Evolutionary conservation across 768 basidiomycete genomes (phyloP).

Genomic region (Hortiboletus flavorubellus): DNA sequence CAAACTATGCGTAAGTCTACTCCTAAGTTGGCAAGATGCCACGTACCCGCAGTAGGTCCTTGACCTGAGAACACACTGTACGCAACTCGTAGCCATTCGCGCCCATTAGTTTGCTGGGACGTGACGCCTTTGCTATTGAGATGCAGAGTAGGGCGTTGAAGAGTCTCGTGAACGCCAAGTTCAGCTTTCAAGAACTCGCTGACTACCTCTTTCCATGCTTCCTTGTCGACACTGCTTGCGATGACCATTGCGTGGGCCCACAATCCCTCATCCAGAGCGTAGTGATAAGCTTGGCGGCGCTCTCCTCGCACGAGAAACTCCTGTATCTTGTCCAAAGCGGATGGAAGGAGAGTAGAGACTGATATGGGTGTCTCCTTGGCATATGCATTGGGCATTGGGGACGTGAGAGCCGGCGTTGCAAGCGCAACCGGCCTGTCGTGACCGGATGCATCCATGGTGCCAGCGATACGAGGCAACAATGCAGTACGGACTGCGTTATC

Average conservation of each 20-base stretch:
- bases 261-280: conserved; percentile 81
- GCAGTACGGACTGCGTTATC: conserved; percentile 75
- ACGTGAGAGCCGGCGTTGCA: conserved; percentile 31
- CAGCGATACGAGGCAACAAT: conserved; percentile 57
- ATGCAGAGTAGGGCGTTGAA: conserved; percentile 11
- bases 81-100: conserved; percentile 73
- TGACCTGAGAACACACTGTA: conserved; percentile 86
- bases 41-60: conserved; percentile 67
- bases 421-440: conserved; percentile 17
- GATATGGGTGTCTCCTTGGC: conserved; percentile 53
- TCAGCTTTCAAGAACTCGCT: conserved; percentile 81
- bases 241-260: conserved; percentile 98
- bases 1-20: conserved; percentile 3
- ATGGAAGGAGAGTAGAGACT: conserved; percentile 55
- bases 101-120: conserved; percentile 40
- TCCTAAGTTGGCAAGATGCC: not conserved
- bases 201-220: conserved; percentile 89
- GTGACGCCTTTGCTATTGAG: conserved; percentile 19
- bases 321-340: conserved; percentile 74
- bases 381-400: conserved; percentile 21
- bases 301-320: conserved; percentile 80
- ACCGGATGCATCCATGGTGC: conserved; percentile 19
- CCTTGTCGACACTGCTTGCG: conserved; percentile 88
- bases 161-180: conserved; percentile 45
- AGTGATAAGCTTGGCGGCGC: conserved; percentile 81